Evolutionary conservation across 306 rosid species (phyloP), one percentile per base, ranked within the genome.

Genomic region (Trifolium subterraneum): DNA sequence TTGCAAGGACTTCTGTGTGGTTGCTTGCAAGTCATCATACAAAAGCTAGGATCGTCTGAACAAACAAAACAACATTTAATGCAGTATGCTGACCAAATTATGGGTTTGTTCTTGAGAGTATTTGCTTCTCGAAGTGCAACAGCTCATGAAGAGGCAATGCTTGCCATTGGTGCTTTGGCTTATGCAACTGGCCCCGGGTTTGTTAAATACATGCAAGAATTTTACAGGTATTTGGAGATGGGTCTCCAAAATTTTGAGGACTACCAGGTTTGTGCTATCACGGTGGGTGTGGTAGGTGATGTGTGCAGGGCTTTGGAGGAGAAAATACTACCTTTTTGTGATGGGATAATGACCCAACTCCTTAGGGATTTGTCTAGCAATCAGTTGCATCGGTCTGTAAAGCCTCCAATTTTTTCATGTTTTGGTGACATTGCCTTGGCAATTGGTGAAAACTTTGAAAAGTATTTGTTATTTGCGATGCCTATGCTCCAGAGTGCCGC

Each of bases 401-500:
- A 93, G 84, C 98, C 98, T 71, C 98, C 97, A 0, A 93, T 93
- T 62, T 91, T 93, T 90, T 93, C 98, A 47, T 86, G 96, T 82
- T 90, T 91, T 85, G 98, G 98, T 8, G 98, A 93, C 84, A 85
- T 93, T 78, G 97, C 98, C 60, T 85, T 93, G 88, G 97, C 96
- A 19, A 91, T 93, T 65, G 97, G 98, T 51, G 98, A 93, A 67
- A 86, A 88, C 83, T 91, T 91, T 22, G 98, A 93, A 75, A 93
- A 93, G 86, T 93, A 93, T 84, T 84, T 93, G 76, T 65, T 86
- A 65, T 93, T 90, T 91, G 90, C 96, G 7, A 89, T 91, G 98
- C 98, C 98, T 64, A 93, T 93, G 98, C 96, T 93, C 75, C 98
- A 93, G 79, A 87, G 98, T 84, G 98, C 98, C 9, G 97, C 97